These are phyloP conservation scores for Peronospora belbahrii DNA, from an alignment of 352 stramenopile genomes.

Conservation along the genomic window DNA sequence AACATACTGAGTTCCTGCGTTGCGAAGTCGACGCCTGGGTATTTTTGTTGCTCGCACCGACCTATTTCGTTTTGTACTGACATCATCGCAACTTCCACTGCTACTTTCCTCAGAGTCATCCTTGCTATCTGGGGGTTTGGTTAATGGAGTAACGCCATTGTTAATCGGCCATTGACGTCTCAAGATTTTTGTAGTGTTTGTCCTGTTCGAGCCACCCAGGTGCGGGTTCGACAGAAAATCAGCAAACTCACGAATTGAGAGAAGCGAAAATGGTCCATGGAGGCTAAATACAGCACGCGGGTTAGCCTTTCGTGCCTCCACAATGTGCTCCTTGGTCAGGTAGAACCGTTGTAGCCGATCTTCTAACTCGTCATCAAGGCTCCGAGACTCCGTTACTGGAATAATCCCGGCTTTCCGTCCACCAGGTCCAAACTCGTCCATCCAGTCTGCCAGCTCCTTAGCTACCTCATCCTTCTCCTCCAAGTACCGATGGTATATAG, in stretches of 20 bases:
- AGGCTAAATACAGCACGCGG: constrained; percentile 35
- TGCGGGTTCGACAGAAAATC: constrained; percentile 33
- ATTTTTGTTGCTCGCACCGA: constrained; percentile 2
- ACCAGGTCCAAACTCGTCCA: constrained; percentile 24
- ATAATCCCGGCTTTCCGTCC: constrained; percentile 31
- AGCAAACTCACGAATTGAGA: constrained; percentile 48
- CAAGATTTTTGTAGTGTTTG: too few species aligned
- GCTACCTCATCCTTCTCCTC: constrained; percentile 33
- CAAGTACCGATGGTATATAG: constrained; percentile 51
- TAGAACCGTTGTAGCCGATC: constrained; percentile 41
- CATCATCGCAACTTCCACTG: not conserved
- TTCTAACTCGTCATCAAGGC: constrained; percentile 27
- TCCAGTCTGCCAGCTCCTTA: constrained; percentile 38
- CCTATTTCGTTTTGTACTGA: constrained; percentile 5
- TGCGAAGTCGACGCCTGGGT: constrained; percentile 9
- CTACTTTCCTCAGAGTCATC: too few species aligned
- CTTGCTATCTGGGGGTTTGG: too few species aligned
- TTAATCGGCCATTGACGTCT: too few species aligned
- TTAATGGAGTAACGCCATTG: too few species aligned
- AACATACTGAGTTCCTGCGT: constrained; percentile 9
- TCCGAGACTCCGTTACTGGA: constrained; percentile 29
- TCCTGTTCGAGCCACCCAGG: constrained; percentile 8
- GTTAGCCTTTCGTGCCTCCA: constrained; percentile 25
- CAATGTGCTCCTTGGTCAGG: constrained; percentile 35
- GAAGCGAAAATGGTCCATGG: constrained; percentile 43